phyloP scores from a whole-genome alignment of 305 asterid genomes.

The Fraxinus velutina region DNA sequence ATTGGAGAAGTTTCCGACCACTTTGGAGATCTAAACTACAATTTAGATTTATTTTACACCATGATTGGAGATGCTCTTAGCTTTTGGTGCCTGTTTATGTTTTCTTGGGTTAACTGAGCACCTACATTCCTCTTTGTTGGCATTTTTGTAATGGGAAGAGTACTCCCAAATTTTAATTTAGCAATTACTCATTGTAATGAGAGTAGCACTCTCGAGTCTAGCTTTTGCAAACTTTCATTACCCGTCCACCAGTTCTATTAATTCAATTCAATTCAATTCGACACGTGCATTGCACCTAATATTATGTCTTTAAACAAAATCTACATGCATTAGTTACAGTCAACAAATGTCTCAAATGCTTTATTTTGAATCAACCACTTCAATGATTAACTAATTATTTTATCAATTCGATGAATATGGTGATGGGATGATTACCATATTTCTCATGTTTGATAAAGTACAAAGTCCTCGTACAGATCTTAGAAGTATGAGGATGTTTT shows the following conservation, averaged over 20 bases:
- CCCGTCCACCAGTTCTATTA: too few species aligned
- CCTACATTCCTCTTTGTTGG: not conserved
- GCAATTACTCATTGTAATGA: not conserved
- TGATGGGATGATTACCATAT: conserved; percentile 8
- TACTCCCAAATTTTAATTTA: not conserved
- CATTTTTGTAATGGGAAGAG: not conserved
- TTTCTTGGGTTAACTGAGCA: too few species aligned
- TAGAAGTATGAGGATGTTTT: not conserved
- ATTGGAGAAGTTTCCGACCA: too few species aligned
- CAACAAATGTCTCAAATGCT: not conserved
- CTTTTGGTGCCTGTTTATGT: too few species aligned
- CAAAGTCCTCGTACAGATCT: too few species aligned
- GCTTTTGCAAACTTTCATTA: not conserved
- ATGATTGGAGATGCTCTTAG: too few species aligned
- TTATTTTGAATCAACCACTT: not conserved
- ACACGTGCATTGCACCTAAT: too few species aligned
- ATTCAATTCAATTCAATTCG: too few species aligned
- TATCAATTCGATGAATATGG: not conserved
- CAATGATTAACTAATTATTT: not conserved
- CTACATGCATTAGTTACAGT: too few species aligned
- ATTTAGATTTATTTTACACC: too few species aligned
- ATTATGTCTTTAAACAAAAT: not conserved
- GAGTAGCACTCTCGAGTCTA: not conserved
- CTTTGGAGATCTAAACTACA: too few species aligned
- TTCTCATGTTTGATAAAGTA: conserved; percentile 34